These are phyloP conservation scores for Thelonectria discophora DNA, from an alignment of 2,329 filamentous ascomycete genomes.

Conservation along the genomic window DNA sequence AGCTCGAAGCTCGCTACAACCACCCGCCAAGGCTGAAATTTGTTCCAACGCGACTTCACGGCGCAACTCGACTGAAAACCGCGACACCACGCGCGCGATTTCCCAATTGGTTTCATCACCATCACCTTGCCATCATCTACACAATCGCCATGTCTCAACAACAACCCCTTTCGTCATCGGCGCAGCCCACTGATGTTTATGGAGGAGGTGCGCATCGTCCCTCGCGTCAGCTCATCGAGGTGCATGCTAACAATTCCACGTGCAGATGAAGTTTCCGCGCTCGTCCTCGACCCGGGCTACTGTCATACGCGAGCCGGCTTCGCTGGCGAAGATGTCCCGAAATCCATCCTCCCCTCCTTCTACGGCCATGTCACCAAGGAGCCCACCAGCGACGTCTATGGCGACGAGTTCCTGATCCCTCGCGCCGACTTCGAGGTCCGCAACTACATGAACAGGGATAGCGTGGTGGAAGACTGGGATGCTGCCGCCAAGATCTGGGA, in stretches of 20 bases:
- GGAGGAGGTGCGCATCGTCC: slow-evolving; percentile 62
- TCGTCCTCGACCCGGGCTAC: slow-evolving; percentile 95
- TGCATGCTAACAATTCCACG: slow-evolving; percentile 32
- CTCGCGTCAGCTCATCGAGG: slow-evolving; percentile 29
- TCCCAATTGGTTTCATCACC: slow-evolving; percentile 40
- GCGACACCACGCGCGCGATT: slow-evolving; percentile 38
- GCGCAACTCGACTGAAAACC: slow-evolving; percentile 41
- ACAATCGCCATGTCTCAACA: slow-evolving; percentile 61
- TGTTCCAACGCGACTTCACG: slow-evolving; percentile 44
- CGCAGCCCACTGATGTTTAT: slow-evolving; percentile 69
- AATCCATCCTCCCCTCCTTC: slow-evolving; percentile 89
- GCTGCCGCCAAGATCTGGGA: slow-evolving; percentile 90
- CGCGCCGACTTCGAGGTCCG: slow-evolving; percentile 80
- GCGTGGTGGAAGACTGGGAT: slow-evolving; percentile 96
- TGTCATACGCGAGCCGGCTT: slow-evolving; percentile 92
- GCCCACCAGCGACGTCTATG: slow-evolving; percentile 72
- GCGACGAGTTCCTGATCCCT: slow-evolving; percentile 89
- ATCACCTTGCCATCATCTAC: slow-evolving; percentile 17
- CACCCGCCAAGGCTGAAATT: slow-evolving; percentile 46
- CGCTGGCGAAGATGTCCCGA: slow-evolving; percentile 96
- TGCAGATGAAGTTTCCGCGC: slow-evolving; percentile 93
- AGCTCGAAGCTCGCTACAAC: slow-evolving; percentile 33
- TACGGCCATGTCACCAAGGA: slow-evolving; percentile 72
- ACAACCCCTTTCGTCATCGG: slow-evolving; percentile 64
- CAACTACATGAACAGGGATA: slow-evolving; percentile 91